Evolutionary conservation across 805 yeast genomes (phyloP).

Genomic region (Schwanniomyces occidentalis): DNA sequence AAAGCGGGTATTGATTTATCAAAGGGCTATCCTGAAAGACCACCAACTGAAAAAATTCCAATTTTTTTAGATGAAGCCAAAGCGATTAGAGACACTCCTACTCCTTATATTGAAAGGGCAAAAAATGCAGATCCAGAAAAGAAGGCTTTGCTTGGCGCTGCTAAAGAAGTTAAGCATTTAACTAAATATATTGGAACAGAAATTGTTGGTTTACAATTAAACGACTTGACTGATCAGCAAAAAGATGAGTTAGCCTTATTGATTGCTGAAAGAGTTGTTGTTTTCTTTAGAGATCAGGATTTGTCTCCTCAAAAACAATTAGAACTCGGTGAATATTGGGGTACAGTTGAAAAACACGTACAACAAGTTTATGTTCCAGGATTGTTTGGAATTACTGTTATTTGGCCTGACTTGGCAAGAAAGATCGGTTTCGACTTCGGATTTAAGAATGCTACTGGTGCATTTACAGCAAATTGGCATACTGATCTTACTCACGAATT

Average conservation of each 20-base stretch:
- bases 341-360: slow-evolving; percentile 28
- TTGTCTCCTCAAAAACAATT: slow-evolving; percentile 32
- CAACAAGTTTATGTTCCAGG: slow-evolving; percentile 26
- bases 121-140: slow-evolving; percentile 33
- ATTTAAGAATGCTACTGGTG: slow-evolving; percentile 22
- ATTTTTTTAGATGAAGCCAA: slow-evolving; percentile 30
- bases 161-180: slow-evolving; percentile 27
- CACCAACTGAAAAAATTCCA: slow-evolving; percentile 22
- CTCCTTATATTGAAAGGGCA: slow-evolving; percentile 28
- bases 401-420: slow-evolving; percentile 40
- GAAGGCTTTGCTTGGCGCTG: slow-evolving; percentile 28
- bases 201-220: slow-evolving; percentile 29
- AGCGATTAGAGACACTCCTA: slow-evolving; percentile 20
- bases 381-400: slow-evolving; percentile 36
- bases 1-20: slow-evolving; percentile 26
- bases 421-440: slow-evolving; percentile 26
- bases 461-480: slow-evolving; percentile 33
- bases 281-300: slow-evolving; percentile 32
- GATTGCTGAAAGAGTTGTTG: slow-evolving; percentile 30
- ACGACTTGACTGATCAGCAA: slow-evolving; percentile 26
- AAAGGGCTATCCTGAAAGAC: slow-evolving; percentile 26
- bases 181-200: slow-evolving; percentile 29
- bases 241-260: slow-evolving; percentile 30
- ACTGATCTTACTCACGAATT: slow-evolving; percentile 37
- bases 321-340: slow-evolving; percentile 28